Base-by-base conservation (phyloP, 1,284 basidiomycete genomes). In the Salmacisia buchloeana region DNA sequence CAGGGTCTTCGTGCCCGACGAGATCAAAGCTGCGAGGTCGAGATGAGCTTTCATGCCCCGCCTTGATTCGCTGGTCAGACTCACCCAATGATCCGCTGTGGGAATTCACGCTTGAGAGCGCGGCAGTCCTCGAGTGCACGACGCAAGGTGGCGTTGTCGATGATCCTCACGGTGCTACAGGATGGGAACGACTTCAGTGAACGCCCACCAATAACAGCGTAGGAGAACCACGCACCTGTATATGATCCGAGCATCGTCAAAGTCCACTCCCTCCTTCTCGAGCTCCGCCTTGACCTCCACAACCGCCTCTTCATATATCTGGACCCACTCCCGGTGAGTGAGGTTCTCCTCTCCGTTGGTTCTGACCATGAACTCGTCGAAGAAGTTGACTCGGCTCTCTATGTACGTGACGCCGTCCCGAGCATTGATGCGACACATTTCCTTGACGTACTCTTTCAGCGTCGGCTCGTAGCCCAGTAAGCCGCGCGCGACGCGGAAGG, bases 41-140 rank as follows among this genome's bases (percentile, higher is more conserved):
- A 38, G 9, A 18, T 9, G 9, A 18, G 18, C 18, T 9, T 9
- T 38, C 10, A 52, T 52, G 46, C 23, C 23, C 36, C 10, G 9
- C 36, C 36, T 38, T 18, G 36, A 18, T 9, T 38, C 36, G 18
- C 10, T 9, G 18, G 10, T 18, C 18, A 18, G 36, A 52, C 46
- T 9, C 25, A 52, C 1, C 89, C 88, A 31, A 85, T 85, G 60
- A 91, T 87, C 58, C 89, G 80, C 68, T 89, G 84, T 9, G 89
- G 89, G 72, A 88, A 91, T 66, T 86, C 84, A 72, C 87, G 85
- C 76, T 89, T 90, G 63, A 91, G 81, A 7, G 81, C 78, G 59
- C 91, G 85, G 67, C 89, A 89, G 71, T 91, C 89, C 58, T 89
- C 86, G 25, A 86, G 78, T 73, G 87, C 87, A 85, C 85, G 86